Evolutionary conservation across 1,284 basidiomycete species (phyloP).

Genomic region (Waitea zeae): DNA sequence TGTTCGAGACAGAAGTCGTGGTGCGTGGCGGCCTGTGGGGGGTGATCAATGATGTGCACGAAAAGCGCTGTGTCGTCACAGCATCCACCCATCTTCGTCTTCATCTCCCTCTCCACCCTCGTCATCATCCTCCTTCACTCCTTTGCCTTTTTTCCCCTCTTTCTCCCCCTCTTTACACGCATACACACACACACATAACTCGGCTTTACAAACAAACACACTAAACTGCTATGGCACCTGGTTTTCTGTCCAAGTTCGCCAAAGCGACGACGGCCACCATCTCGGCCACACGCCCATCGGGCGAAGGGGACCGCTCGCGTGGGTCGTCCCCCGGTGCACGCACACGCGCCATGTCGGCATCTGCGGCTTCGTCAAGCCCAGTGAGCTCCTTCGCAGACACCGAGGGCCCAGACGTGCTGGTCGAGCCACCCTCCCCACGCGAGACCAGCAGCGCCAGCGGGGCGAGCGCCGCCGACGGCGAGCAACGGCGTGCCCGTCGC

Average conservation of each 20-base stretch:
- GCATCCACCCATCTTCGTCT: too few relatives aligned
- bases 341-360: conserved; percentile 2
- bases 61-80: too few relatives aligned
- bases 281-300: conserved; percentile 6
- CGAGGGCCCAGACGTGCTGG: conserved; percentile 29
- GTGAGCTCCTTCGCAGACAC: conserved; percentile 13
- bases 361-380: conserved; percentile 2
- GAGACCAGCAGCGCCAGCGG: conserved; percentile 2
- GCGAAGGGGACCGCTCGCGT: conserved; percentile 6
- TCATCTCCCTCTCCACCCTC: too few relatives aligned
- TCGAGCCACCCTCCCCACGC: conserved; percentile 38
- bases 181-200: not conserved
- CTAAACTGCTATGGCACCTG: conserved; percentile 14
- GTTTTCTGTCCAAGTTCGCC: conserved; percentile 19
- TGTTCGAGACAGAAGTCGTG: too few relatives aligned
- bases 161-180: not conserved
- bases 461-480: not conserved
- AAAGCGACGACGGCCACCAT: conserved; percentile 9
- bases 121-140: too few relatives aligned
- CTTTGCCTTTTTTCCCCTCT: not conserved
- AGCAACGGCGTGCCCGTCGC: conserved; percentile 11
- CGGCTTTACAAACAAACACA: not conserved
- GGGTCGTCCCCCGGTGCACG: conserved; percentile 3
- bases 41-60: too few relatives aligned
- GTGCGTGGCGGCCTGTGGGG: too few relatives aligned